Evolutionary conservation across 208 protist species (phyloP), one percentile per base, ranked within the genome.

Genomic region (Angomonas deanei): DNA sequence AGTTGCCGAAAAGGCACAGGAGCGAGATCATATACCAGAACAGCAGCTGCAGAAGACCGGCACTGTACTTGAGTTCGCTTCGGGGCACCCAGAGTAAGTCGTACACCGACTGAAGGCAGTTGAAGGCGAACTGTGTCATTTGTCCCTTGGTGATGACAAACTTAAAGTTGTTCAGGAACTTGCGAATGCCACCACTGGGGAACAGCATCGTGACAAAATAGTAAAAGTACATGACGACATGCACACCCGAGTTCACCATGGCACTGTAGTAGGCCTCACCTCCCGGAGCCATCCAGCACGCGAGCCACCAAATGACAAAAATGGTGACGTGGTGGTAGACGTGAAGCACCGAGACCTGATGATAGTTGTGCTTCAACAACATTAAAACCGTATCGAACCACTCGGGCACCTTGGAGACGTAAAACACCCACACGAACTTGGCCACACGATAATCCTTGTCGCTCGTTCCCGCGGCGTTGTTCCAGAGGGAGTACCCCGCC

Each of bases 181-280:
- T 66, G 39, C 84, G 84, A 26, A 91, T 53, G 19, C 38, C 26
- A 24, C 84, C 84, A 1, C 67, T 65, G 11, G 72, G 69, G 52
- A 91, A 91, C 0, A 88, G 39, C 17, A 84, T 62, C 3, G 84
- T 88, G 19, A 84, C 52, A 46, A 93, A 89, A 68, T 93, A 90
- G 78, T 93, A 91, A 36, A 75, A 73, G 71, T 91, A 93, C 86
- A 93, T 93, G 53, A 88, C 62, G 17, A 93, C 81, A 60, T 90
- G 86, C n/a, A 93, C 62, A 27, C 66, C 67, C 11, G 78, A 84
- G 78, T 93, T 93, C 27, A 88, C 75, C 74, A 87, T 84, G 30
- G 86, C 80, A 61, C 78, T 84, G 76, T 83, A 91, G 72, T 91
- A 93, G 33, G 78, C 76, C 68, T 92, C 86, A 13, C 86, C 86